Base-by-base conservation (phyloP, 169 alveolate species). In the Cryptosporidium bovis region DNA sequence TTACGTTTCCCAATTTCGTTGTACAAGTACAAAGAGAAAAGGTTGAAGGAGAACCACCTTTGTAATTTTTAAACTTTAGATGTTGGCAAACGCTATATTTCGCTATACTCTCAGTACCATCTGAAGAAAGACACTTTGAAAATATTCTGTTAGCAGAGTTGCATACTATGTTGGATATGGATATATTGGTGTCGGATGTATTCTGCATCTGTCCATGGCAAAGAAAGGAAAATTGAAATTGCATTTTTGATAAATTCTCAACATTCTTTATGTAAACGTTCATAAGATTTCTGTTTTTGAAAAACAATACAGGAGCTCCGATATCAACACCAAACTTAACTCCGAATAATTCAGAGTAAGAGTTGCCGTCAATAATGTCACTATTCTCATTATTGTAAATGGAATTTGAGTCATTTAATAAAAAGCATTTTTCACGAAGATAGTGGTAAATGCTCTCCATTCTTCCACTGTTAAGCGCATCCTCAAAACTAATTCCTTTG, bases 171-270 rank as follows among this genome's bases (percentile, higher is more conserved):
- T 69, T 69, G 0, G 66, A 51, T 8, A 69, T 29, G 13, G 83
- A 69, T 2, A 69, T 62, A 69, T 34, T 51, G 33, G 29, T 53
- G 31, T 69, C 83, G 2, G 82, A 66, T 24, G 82, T 18, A 27
- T 48, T 48, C 4, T n/a, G 82, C 3, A 69, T 27, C 56, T 69
- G 83, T 34, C 83, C 83, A 44, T 69, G 83, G 7, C 83, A 69
- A 5, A 69, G 65, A 31, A 69, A 69, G 13, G 56, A 10, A 31
- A 51, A 69, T 62, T 69, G 82, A 12, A 55, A 66, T 24, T 66
- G 60, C n/a, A 66, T 27, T 40, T 48, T 55, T 7, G 20, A 24
- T 12, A 50, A 20, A 55, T 12, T 50, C 64, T 66, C 65, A 3
- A 3, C 48, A 48, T 6, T 66, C 18, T 50, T 50, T 10, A 20